A percentile compares a stretch with the other conserved stretches of the same genome.
phyloP scores from a whole-genome alignment of 331 rosid species.

The Quercus lobata region DNA sequence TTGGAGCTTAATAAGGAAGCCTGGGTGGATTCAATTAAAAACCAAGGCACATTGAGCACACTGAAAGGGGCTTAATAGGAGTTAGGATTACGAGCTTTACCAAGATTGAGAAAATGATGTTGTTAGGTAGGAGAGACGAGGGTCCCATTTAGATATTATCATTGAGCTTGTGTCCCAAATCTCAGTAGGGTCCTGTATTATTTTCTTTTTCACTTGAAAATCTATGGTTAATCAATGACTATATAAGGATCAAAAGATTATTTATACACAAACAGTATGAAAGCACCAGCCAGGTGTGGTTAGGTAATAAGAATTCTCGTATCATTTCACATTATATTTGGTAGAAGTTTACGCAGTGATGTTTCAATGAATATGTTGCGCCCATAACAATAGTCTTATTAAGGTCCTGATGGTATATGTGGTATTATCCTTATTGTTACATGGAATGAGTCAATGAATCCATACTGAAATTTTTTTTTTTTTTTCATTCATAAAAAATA shows the following conservation, averaged over 20 bases:
- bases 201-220: not conserved
- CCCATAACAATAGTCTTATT: too few relatives aligned
- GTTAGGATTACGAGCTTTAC: too few relatives aligned
- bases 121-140: too few relatives aligned
- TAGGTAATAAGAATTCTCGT: rapidly evolving
- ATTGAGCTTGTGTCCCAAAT: not conserved
- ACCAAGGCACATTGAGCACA: too few relatives aligned
- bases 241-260: not conserved
- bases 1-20: too few relatives aligned
- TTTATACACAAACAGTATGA: not conserved
- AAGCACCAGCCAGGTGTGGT: not conserved
- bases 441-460: rapidly evolving
- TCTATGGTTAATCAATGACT: not conserved
- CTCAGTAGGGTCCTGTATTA: not conserved
- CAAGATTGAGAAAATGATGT: too few relatives aligned
- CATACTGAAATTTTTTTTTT: too few relatives aligned
- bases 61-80: too few relatives aligned
- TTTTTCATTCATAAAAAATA: too few relatives aligned
- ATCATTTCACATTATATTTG: too few relatives aligned
- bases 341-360: rapidly evolving
- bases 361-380: too few relatives aligned
- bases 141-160: not conserved
- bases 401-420: rapidly evolving
- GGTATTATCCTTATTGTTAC: rapidly evolving
- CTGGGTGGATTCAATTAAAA: too few relatives aligned